Conservation (phyloP, 2,329 filamentous ascomycete genomes). For the Colletotrichum somersetense region DNA sequence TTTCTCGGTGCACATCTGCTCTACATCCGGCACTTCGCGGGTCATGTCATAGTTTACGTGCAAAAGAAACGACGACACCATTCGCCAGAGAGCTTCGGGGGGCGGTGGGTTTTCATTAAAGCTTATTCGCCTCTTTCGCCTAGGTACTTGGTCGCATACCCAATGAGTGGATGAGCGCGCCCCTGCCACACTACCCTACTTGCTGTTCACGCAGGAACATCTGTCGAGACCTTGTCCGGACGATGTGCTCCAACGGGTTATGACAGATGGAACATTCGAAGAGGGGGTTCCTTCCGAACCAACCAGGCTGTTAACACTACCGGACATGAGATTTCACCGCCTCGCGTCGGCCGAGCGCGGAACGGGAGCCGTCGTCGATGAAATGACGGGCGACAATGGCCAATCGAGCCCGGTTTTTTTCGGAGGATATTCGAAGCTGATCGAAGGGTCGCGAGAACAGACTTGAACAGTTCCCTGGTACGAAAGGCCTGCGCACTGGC, state of each 20-base stretch:
- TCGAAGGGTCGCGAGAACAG: conserved; percentile 29
- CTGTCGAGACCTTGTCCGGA: neutral
- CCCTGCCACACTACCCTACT: conserved; percentile 13
- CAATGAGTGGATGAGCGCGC: neutral
- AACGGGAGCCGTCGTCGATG: neutral
- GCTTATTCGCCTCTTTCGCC: conserved; percentile 10
- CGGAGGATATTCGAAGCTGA: conserved; percentile 1
- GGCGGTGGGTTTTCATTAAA: neutral
- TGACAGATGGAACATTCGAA: conserved; percentile 17
- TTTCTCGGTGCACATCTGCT: conserved; percentile 23
- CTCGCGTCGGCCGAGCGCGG: neutral
- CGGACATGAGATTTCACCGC: neutral
- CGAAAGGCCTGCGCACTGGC: neutral
- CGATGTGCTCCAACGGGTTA: conserved; percentile 17
- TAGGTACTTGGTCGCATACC: neutral
- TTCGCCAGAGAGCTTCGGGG: conserved; percentile 3
- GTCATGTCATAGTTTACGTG: conserved; percentile 1
- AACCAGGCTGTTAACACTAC: conserved; percentile 2
- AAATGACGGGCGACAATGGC: neutral
- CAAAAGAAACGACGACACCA: conserved; percentile 18
- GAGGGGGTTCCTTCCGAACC: neutral
- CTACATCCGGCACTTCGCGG: conserved; percentile 30
- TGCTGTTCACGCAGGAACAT: conserved; percentile 8
- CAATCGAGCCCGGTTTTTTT: conserved; percentile 3
- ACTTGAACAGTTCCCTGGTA: conserved; percentile 14